These are phyloP conservation scores for Cercospora brassicicola DNA, from an alignment of 2,329 filamentous ascomycete genomes.

Conservation along the genomic window DNA sequence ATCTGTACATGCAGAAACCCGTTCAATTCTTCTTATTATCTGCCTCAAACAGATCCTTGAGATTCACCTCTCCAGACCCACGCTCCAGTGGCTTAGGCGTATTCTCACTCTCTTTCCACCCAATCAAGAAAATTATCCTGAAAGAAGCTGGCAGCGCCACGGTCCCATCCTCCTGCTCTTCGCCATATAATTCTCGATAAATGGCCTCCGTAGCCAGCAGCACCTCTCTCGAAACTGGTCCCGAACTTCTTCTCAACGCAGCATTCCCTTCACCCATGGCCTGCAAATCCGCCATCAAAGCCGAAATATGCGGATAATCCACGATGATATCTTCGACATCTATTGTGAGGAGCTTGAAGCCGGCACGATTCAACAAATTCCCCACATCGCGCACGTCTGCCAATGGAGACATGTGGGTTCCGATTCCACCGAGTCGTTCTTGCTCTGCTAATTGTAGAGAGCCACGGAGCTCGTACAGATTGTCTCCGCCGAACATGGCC, in stretches of 20 bases:
- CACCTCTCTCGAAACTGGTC: slow-evolving; percentile 73
- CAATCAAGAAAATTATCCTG: slow-evolving; percentile 96
- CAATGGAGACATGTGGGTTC: slow-evolving; percentile 84
- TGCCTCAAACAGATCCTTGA: slow-evolving; percentile 76
- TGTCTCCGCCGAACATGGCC: slow-evolving; percentile 95
- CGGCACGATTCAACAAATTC: slow-evolving; percentile 78
- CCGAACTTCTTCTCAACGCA: slow-evolving; percentile 78
- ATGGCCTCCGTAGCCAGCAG: slow-evolving; percentile 84
- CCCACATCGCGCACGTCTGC: slow-evolving; percentile 92
- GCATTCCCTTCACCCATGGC: slow-evolving; percentile 96
- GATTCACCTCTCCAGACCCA: slow-evolving; percentile 81
- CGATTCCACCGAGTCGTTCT: slow-evolving; percentile 86
- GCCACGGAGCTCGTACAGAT: slow-evolving; percentile 87
- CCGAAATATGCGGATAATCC: slow-evolving; percentile 85
- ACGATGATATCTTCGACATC: slow-evolving; percentile 97
- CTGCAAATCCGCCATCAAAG: slow-evolving; percentile 90
- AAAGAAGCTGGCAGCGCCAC: slow-evolving; percentile 77
- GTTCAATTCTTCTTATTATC: slow-evolving; percentile 24
- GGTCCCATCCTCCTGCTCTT: slow-evolving; percentile 63
- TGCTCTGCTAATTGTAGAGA: slow-evolving; percentile 89
- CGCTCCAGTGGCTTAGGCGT: slow-evolving; percentile 78
- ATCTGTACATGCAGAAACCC: not conserved
- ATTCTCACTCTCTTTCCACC: slow-evolving; percentile 82
- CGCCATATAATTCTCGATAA: slow-evolving; percentile 82
- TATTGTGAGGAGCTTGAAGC: slow-evolving; percentile 94